These are phyloP conservation scores for Xerocomus potaroensis DNA, from an alignment of 768 basidiomycete species.

Conservation along the genomic window DNA sequence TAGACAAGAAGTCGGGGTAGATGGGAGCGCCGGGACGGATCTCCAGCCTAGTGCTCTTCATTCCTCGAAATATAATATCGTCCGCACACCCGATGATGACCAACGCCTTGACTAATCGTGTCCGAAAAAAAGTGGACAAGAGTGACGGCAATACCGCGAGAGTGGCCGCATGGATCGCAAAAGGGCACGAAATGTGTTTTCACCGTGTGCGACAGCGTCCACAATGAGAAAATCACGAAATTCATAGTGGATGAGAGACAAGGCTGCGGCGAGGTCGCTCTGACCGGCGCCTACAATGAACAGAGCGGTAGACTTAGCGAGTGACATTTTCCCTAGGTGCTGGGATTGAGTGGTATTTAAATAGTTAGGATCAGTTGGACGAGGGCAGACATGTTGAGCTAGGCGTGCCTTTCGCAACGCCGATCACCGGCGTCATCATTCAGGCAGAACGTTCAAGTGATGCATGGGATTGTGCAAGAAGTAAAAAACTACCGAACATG, in stretches of 20 bases:
- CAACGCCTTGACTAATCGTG: slow-evolving; percentile 37
- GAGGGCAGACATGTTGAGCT: too few species aligned
- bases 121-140: slow-evolving; percentile 23
- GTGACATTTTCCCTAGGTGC: slow-evolving; percentile 13
- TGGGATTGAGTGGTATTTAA: too few species aligned
- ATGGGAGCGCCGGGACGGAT: slow-evolving; percentile 30
- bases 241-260: slow-evolving; percentile 43
- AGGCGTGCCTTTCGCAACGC: too few species aligned
- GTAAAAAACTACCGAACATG: too few species aligned
- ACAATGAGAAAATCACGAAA: slow-evolving; percentile 42
- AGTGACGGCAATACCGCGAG: slow-evolving; percentile 39
- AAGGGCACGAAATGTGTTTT: slow-evolving; percentile 43
- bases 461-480: too few species aligned
- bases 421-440: too few species aligned
- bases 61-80: slow-evolving; percentile 36
- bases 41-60: slow-evolving; percentile 20
- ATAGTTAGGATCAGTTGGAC: too few species aligned
- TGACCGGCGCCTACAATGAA: slow-evolving; percentile 55
- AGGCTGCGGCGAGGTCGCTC: slow-evolving; percentile 42
- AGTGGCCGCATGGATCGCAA: slow-evolving; percentile 50
- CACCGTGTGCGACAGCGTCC: slow-evolving; percentile 34
- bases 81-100: slow-evolving; percentile 42
- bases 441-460: too few species aligned
- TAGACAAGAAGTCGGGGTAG: slow-evolving; percentile 29
- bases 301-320: slow-evolving; percentile 37